Base-by-base conservation (phyloP, 2,329 filamentous ascomycete genomes). In the Macrophomina tecta region DNA sequence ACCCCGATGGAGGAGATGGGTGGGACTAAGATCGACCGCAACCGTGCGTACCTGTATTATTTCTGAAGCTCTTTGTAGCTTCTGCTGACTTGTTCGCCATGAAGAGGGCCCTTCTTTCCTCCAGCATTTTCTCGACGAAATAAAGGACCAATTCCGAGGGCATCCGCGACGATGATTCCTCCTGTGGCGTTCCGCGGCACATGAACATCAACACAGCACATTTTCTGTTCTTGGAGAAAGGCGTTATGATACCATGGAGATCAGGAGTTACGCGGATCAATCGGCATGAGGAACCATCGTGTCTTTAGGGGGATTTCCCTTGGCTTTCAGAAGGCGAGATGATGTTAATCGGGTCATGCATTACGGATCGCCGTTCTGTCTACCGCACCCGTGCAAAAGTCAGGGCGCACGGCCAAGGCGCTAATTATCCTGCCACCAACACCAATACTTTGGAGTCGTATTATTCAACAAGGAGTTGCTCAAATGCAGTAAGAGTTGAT, bases 91-190 rank as follows among this genome's bases (percentile, higher is more conserved):
- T 23, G 18, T 52, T 52, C 28, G 18, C 18, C 14, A 8, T 5
- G 14, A 34, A 49, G 52, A 36, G 34, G 76, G 78, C 6, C 76
- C 77, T 2, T 77, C 77, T 0, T 83, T 86, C 62, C 66, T 85
- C 11, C 77, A 81, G 58, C 82, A 86, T 67, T 87, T 86, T 72
- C 76, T 79, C 36, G 82, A 87, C 45, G 86, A 87, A 72, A 70
- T 88, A 49, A 83, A 80, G 70, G 74, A 79, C 6, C 83, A 85
- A 68, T 78, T 84, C 30, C 58, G 58, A 11, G 28, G 32, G 42
- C 11, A 30, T 9, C n/a, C 30, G 28, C 58, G 58, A 8, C 58
- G 45, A 4, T 62, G 18, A 28, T 36, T 9, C 30, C 18, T 14
- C 7, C 55, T 9, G 9, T 14, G 6, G 28, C 36, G n/a, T 38